These are phyloP conservation scores for Mycothermus thermophilus DNA, from an alignment of 495 filamentous ascomycete genomes.

Conservation along the genomic window DNA sequence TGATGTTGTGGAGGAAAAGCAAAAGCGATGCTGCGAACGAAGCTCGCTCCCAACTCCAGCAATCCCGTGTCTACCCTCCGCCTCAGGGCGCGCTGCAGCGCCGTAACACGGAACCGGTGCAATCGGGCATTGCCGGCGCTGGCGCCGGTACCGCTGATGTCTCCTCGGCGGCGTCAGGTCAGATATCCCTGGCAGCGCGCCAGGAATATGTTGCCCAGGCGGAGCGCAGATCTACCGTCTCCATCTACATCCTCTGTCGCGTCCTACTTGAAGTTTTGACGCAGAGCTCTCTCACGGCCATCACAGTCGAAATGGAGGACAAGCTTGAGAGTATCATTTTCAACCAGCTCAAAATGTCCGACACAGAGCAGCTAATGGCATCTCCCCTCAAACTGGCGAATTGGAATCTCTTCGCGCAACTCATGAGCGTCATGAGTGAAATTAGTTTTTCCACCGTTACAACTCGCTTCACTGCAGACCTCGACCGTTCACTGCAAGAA, in stretches of 20 bases:
- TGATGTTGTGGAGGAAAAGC: slow-evolving; percentile 93
- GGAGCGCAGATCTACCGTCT: slow-evolving; percentile 78
- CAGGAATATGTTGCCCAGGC: slow-evolving; percentile 59
- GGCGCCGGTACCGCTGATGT: slow-evolving; percentile 1
- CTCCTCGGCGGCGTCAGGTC: slow-evolving; percentile 8
- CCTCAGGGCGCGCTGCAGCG: slow-evolving; percentile 25
- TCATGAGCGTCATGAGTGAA: slow-evolving; percentile 89
- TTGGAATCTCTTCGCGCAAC: slow-evolving; percentile 83
- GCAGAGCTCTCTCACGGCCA: slow-evolving; percentile 67
- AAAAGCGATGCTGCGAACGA: slow-evolving; percentile 77
- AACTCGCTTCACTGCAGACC: slow-evolving; percentile 63
- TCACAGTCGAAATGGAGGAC: slow-evolving; percentile 78
- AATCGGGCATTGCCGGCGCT: slow-evolving; percentile 11
- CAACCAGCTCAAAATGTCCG: slow-evolving; percentile 73
- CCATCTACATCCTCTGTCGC: slow-evolving; percentile 87
- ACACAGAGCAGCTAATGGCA: slow-evolving; percentile 62
- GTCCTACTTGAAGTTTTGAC: slow-evolving; percentile 88
- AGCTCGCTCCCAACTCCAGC: slow-evolving; percentile 44
- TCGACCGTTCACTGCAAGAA: slow-evolving; percentile 62
- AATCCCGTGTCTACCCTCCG: slow-evolving; percentile 32
- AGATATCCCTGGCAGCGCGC: slow-evolving; percentile 37
- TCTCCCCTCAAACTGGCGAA: slow-evolving; percentile 80
- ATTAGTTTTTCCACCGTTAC: slow-evolving; percentile 76
- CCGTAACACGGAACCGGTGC: slow-evolving; percentile 38
- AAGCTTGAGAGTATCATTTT: slow-evolving; percentile 91